Base-by-base conservation (phyloP, 345 rosid genomes). In the Lagerstroemia speciosa region DNA sequence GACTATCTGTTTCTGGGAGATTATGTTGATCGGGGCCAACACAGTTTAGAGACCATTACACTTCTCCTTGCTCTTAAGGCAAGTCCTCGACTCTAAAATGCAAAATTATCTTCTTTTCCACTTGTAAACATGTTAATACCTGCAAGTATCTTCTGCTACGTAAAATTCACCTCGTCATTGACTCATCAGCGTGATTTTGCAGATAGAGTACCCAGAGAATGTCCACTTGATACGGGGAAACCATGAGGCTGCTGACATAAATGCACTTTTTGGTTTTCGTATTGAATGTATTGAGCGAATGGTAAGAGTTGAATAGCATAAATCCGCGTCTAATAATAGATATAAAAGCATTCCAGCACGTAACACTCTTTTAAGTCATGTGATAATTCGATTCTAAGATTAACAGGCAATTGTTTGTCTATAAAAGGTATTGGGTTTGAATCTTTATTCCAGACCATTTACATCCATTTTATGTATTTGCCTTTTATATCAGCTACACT, bases 11-110 rank as follows among this genome's bases (percentile, higher is more conserved):
- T 48, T 48, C 22, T 48, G 53, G 53, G 53, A 48, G 53, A 94
- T 70, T 94, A 94, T 43, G 98, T 94, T 41, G 98, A 94, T 84
- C 89, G 99, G 5, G 99, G 99, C 30, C 96, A 94, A 77, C 99
- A 91, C 77, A 94, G 98, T 83, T 78, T 94, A 81, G 99, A 94
- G 77, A 94, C 99, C 36, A 91, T 94, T 72, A 88, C 92, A 65
- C 83, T 94, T 84, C 93, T 94, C 58, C 99, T 94, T 81, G 99
- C 99, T 72, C 87, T 94, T 52, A 94, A 94, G 98, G 99, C 79
- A 77, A 79, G 84, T 76, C 62, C 67, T 48, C 71, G 45, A 75
- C 75, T 72, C 50, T 65, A 37, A 67, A 64, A 72, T 41, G 46
- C 52, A 52, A 26, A 45, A 19, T 41, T 52, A 6, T 61, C 64